phyloP scores from a whole-genome alignment of 2,329 filamentous ascomycete genomes.

The Aspergillus arachidicola region DNA sequence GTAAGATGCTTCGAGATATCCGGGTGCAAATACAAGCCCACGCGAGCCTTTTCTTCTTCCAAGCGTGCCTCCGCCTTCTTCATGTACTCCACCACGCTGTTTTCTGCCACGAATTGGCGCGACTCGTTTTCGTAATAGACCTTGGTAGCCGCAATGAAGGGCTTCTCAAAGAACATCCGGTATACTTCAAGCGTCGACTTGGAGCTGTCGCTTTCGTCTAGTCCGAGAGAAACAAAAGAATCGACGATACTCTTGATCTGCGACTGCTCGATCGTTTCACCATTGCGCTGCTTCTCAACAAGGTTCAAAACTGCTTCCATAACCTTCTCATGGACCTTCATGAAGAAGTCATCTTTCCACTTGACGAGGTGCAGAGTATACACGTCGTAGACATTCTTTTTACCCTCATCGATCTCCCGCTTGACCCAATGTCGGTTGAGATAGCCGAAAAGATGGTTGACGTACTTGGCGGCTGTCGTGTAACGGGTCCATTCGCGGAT shows the following conservation, averaged over 20 bases:
- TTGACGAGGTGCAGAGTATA: slow-evolving; percentile 95
- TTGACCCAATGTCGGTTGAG: slow-evolving; percentile 99
- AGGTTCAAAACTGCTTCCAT: slow-evolving; percentile 95
- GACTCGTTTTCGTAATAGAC: slow-evolving; percentile 91
- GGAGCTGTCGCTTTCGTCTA: slow-evolving; percentile 88
- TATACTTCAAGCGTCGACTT: slow-evolving; percentile 97
- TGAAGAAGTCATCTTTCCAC: slow-evolving; percentile 91
- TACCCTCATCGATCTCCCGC: slow-evolving; percentile 96
- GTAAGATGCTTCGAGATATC: slow-evolving; percentile 86
- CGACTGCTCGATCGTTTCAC: slow-evolving; percentile 94
- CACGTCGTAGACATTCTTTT: slow-evolving; percentile 97
- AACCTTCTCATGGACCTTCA: slow-evolving; percentile 78
- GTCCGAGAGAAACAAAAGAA: slow-evolving; percentile 90
- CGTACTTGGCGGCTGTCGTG: slow-evolving; percentile 93
- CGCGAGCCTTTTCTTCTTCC: slow-evolving; percentile 91
- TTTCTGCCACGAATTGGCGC: slow-evolving; percentile 90
- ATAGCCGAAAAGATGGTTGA: slow-evolving; percentile 95
- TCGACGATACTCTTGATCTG: slow-evolving; percentile 98
- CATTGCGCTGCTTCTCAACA: slow-evolving; percentile 95
- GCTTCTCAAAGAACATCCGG: slow-evolving; percentile 85
- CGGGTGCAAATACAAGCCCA: slow-evolving; percentile 84
- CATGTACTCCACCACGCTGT: slow-evolving; percentile 99
- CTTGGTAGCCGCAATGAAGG: slow-evolving; percentile 83
- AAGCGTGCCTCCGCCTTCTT: slow-evolving; percentile 94
- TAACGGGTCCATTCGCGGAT: slow-evolving; percentile 97